These are phyloP conservation scores for Lepraria neglecta DNA, from an alignment of 495 filamentous ascomycete genomes.

Conservation along the genomic window DNA sequence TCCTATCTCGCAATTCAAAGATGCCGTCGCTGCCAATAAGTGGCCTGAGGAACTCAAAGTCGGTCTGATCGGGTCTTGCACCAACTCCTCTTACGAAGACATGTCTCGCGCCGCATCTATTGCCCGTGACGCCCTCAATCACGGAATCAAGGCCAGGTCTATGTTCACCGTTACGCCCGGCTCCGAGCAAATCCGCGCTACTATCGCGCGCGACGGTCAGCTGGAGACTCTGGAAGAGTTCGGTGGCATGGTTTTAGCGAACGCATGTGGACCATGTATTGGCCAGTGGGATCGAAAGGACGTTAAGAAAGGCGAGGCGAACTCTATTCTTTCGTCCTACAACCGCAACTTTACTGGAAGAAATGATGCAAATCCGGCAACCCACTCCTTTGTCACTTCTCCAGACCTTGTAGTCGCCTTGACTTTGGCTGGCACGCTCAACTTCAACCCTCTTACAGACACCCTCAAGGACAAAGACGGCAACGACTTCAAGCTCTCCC, in stretches of 20 bases:
- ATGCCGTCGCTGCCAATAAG: slow-evolving; percentile 85
- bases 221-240: slow-evolving; percentile 96
- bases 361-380: slow-evolving; percentile 98
- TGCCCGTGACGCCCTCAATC: slow-evolving; percentile 86
- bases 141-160: slow-evolving; percentile 90
- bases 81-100: slow-evolving; percentile 99
- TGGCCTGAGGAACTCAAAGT: slow-evolving; percentile 98
- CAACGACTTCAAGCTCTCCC: slow-evolving; percentile 84
- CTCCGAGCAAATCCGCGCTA: slow-evolving; percentile 96
- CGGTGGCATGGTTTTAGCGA: slow-evolving; percentile 91
- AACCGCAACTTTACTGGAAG: slow-evolving; percentile 99
- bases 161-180: slow-evolving; percentile 93
- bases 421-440: slow-evolving; percentile 80
- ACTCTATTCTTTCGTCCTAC: slow-evolving; percentile 94
- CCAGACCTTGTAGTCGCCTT: slow-evolving; percentile 86
- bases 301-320: slow-evolving; percentile 93
- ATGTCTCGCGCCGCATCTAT: slow-evolving; percentile 95
- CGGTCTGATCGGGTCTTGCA: slow-evolving; percentile 95
- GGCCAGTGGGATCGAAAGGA: slow-evolving; percentile 92
- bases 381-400: slow-evolving; percentile 97
- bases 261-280: slow-evolving; percentile 82
- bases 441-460: slow-evolving; percentile 96
- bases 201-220: slow-evolving; percentile 91
- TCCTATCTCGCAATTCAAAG: slow-evolving; percentile 94
- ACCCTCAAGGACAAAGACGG: slow-evolving; percentile 92